Base-by-base conservation (phyloP, 805 yeast genomes). In the Starmerella apis region DNA sequence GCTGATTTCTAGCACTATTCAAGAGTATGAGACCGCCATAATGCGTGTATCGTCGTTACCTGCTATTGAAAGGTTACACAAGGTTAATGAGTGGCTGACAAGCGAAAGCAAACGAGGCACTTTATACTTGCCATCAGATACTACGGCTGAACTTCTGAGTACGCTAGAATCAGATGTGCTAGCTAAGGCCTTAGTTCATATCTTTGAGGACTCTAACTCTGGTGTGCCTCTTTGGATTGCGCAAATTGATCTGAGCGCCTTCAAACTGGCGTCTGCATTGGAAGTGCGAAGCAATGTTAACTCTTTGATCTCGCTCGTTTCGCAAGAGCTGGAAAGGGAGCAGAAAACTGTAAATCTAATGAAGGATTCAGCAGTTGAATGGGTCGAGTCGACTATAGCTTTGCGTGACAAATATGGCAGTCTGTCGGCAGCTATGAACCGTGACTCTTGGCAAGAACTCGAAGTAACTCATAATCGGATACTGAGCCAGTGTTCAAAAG, bases 171-270 rank as follows among this genome's bases (percentile, higher is more conserved):
- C 24, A 3, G 43, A 46, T 4, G 44, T 55, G 2, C 14, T 59
- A 1, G 51, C 50, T 3, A 44, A 30, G 1, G 52, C 47, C 1
- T 41, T 59, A 13, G 50, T 53, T 23, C 37, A 37, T 3, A 43
- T 50, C 1, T 47, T 57, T 25, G 16, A 23, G 2, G 10, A 28
- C 7, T 30, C 58, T 2, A 28, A 14, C 19, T 46, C 53, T 3
- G 58, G 61, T 7, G 49, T 56, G 3, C 22, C 45, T 1, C n/a
- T 25, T 1, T 59, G 61, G 62, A 43, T 58, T 9, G 50, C 47
- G 4, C 13, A 24, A 2, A 37, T 36, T n/a, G 24, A 48, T 13
- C 6, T 38, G 3, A 43, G 37, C 2, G 47, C 53, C 3, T 38
- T 59, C 13, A n/a, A 14, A 19, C 47, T 58, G 11, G 57, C 59